A percentile compares a stretch with the other conserved stretches of the same genome.
Conservation (phyloP, 805 yeast genomes). For the Hanseniaspora thailandica region DNA sequence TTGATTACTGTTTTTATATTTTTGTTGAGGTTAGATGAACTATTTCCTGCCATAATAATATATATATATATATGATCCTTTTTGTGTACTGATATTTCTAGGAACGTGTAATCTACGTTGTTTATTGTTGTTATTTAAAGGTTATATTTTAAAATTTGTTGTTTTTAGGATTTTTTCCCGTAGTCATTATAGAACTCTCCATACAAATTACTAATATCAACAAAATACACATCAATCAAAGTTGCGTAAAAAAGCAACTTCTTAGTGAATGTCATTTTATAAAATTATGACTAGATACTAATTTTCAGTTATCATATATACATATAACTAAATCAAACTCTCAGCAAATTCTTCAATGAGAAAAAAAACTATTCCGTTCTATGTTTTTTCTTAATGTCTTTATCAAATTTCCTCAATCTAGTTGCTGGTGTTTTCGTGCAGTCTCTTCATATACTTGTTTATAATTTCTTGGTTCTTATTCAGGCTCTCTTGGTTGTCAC, state of each 20-base stretch:
- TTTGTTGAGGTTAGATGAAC: not conserved
- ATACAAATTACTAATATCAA: not conserved
- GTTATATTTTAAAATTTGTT: not conserved
- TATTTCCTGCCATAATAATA: not conserved
- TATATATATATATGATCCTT: not conserved
- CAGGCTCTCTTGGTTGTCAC: constrained; percentile 10
- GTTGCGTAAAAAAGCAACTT: no score
- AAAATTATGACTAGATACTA: no score
- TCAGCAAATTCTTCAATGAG: no score
- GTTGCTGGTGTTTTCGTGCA: constrained; percentile 17
- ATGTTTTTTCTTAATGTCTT: not conserved
- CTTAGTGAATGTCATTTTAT: no score
- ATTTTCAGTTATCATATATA: no score
- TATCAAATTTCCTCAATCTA: not conserved
- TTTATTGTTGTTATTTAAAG: not conserved
- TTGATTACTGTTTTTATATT: not conserved
- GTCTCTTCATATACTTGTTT: constrained; percentile 19
- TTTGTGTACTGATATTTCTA: no score
- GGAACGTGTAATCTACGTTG: no score
- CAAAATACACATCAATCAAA: no score
- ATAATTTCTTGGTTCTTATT: constrained; percentile 12
- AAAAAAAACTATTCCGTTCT: not conserved
- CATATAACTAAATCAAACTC: no score
- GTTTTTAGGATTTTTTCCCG: not conserved
- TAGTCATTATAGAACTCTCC: not conserved